These are phyloP conservation scores for Alternaria burnsii DNA, from an alignment of 2,329 filamentous ascomycete genomes.

Conservation along the genomic window DNA sequence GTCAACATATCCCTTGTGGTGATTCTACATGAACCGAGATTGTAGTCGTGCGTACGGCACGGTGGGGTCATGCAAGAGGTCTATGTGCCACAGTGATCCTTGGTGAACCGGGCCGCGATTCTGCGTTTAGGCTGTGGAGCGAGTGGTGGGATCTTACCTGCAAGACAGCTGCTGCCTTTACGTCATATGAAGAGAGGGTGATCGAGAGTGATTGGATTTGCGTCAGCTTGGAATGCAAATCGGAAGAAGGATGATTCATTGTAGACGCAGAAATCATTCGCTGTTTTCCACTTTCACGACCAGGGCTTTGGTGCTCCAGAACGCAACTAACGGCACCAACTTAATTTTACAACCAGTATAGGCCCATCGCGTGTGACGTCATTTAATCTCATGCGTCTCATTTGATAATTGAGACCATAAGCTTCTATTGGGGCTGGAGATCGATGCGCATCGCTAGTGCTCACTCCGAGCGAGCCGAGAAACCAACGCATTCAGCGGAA, in stretches of 20 bases:
- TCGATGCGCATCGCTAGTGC: not conserved
- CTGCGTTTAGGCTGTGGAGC: not conserved
- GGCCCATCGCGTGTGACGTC: not conserved
- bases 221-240: not conserved
- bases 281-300: too few relatives aligned
- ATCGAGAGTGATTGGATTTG: not conserved
- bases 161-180: not conserved
- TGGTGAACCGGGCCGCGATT: not conserved
- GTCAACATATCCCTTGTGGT: not conserved
- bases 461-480: constrained; percentile 1
- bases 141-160: not conserved
- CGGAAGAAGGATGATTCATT: too few relatives aligned
- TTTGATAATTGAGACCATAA: not conserved
- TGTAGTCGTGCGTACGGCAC: not conserved
- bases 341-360: not conserved
- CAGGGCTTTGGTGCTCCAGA: too few relatives aligned
- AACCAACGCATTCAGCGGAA: not conserved
- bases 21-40: not conserved
- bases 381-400: not conserved
- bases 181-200: not conserved
- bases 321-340: not conserved
- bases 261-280: too few relatives aligned
- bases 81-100: not conserved
- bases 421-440: not conserved
- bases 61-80: constrained; percentile 1